Percentiles rank a stretch among this genome's conserved stretches.
phyloP scores from a whole-genome alignment of 495 filamentous ascomycete genomes.

The Tuber aestivum region DNA sequence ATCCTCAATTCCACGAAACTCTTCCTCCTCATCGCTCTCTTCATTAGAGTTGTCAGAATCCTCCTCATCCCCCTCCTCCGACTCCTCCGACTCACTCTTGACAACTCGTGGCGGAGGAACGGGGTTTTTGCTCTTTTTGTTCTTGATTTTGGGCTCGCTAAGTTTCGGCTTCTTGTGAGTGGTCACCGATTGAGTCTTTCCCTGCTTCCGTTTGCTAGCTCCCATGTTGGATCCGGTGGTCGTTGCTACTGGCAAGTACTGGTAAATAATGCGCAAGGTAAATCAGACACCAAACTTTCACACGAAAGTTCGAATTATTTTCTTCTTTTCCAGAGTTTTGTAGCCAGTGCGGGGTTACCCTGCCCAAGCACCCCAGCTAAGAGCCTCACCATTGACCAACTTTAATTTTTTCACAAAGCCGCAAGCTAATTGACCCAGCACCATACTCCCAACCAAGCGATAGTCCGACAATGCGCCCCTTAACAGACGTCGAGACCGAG shows the following conservation, averaged over 20 bases:
- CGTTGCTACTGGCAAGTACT: not conserved
- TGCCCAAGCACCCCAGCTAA: not conserved
- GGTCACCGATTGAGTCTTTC: constrained; percentile 15
- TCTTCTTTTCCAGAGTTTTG: not conserved
- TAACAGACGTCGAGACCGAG: constrained; percentile 67
- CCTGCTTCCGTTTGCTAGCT: constrained; percentile 38
- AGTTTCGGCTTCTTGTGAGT: constrained; percentile 31
- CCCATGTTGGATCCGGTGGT: constrained; percentile 25
- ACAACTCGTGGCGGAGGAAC: not conserved
- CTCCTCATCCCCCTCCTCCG: not conserved
- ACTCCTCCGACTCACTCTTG: not conserved
- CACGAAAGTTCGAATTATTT: constrained; percentile 19
- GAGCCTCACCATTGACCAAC: not conserved
- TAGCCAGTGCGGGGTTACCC: constrained; percentile 16
- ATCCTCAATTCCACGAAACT: constrained; percentile 18
- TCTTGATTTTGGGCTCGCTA: constrained; percentile 28
- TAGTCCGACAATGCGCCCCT: constrained; percentile 56
- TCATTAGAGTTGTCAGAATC: constrained; percentile 15
- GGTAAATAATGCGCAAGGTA: not conserved
- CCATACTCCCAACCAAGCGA: not conserved
- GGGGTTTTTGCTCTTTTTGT: constrained; percentile 8
- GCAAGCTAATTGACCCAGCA: not conserved
- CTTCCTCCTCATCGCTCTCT: constrained; percentile 18
- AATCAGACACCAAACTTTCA: not conserved
- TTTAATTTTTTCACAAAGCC: not conserved